These are phyloP conservation scores for Boletus tylopilopsis DNA, from an alignment of 768 basidiomycete species.

Conservation along the genomic window DNA sequence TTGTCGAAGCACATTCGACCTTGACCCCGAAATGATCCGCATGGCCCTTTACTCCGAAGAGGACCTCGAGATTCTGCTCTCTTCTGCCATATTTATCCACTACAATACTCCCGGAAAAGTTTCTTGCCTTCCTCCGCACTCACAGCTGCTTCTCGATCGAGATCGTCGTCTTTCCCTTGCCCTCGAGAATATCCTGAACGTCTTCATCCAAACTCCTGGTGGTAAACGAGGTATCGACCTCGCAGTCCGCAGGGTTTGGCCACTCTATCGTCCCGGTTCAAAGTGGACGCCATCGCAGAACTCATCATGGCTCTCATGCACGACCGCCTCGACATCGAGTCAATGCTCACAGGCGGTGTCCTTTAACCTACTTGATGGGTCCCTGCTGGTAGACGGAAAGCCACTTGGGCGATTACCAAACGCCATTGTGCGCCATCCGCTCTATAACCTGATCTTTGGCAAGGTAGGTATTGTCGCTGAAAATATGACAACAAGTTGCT, in stretches of 20 bases:
- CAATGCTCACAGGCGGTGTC: constrained; percentile 30
- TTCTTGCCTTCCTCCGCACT: constrained; percentile 1
- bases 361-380: constrained; percentile 37
- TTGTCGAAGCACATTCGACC: constrained; percentile 30
- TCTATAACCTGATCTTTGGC: constrained; percentile 31
- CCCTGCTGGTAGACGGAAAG: constrained; percentile 23
- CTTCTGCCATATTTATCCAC: constrained; percentile 30
- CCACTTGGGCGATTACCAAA: constrained; percentile 35
- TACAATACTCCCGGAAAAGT: constrained; percentile 23
- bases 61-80: constrained; percentile 29
- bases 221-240: constrained; percentile 12
- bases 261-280: constrained; percentile 22
- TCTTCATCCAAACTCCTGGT: background rate
- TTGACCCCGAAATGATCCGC: background rate
- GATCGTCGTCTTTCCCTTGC: constrained; percentile 30
- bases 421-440: constrained; percentile 23
- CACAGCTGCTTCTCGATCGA: constrained; percentile 21
- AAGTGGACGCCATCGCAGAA: constrained; percentile 19
- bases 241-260: constrained; percentile 27
- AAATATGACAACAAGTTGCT: background rate
- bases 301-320: constrained; percentile 18
- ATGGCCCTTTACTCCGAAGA: constrained; percentile 16
- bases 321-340: constrained; percentile 3
- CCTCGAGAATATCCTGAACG: constrained; percentile 20
- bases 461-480: constrained; percentile 22